Evolutionary conservation across 371 early-diverging fungal genomes (phyloP), one percentile per base, ranked within the genome.

Genomic region (Encephalitozoon intestinalis): DNA sequence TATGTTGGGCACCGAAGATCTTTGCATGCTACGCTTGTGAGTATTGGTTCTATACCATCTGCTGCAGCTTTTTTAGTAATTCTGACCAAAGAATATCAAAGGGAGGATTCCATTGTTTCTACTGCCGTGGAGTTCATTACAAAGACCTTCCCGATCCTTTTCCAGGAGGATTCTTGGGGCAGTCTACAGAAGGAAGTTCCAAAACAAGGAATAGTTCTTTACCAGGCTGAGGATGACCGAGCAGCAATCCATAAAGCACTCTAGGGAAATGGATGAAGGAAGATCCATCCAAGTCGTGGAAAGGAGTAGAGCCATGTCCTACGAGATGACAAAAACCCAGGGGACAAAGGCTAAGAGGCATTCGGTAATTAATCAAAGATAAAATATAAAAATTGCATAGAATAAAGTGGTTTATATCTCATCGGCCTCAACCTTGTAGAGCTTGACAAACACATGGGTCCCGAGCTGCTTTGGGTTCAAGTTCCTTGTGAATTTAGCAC

Each of bases 401-500:
- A 58, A 58, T 58, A 58, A 58, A 58, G 12, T 58, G 34, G 58
- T 58, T 58, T 58, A 58, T 58, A 58, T 58, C 58, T 58, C 58
- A 15, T 58, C 58, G 18, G 34, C 37, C 34, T 58, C 58, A 7
- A 58, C 58, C 58, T 58, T 58, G 34, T 58, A 58, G 21, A 85
- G 71, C 76, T 80, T 77, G 25, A 85, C 81, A 68, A 78, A 79
- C 21, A 83, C 83, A 9, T 53, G 15, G 9, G 77, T 67, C 41
- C 80, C 80, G 31, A 83, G 71, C 46, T 49, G 69, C 25, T 73
- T 81, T 25, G 85, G 72, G 2, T 66, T 63, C 41, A 85, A 70
- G 70, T 82, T 83, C 63, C 81, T 82, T 51, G 81, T 76, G 74
- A 85, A 85, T 44, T 70, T 76, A 18, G 79, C 82, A 53, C 76